Base-by-base conservation (phyloP, 2,329 filamentous ascomycete species). In the Hirsutella rhossiliensis region DNA sequence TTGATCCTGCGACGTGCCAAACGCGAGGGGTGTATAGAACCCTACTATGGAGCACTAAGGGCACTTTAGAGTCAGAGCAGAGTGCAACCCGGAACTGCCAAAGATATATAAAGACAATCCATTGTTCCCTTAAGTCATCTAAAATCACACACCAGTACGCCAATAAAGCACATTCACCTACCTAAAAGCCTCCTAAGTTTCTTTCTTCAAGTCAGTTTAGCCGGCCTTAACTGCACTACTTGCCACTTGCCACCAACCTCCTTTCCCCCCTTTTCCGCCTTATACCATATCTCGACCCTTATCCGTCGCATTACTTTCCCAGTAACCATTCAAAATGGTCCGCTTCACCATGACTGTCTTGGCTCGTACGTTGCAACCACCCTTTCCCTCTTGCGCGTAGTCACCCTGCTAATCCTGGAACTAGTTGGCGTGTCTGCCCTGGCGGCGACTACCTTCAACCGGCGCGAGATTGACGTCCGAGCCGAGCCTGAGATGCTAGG, bases 131-230 rank as follows among this genome's bases (percentile, higher is more conserved):
- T 9, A 7, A 23, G 23, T 7, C 23, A 7, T 23, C 4, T 5
- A 6, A 27, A 9, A 27, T 4, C 9, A 7, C 6, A 7, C 23
- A 9, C 2, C 23, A 27, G 23, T 9, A 27, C 23, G 23, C 23
- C n/a, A n/a, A n/a, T n/a, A n/a, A 23, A 23, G 9, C 23, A 7
- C 23, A 27, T 27, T 27, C 23, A 34, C 19, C 19, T 37, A 31
- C 30, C 11, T 31, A 15, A 45, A n/a, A 48, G 51, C 11, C 31
- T 52, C 3, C 15, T 19, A 29, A 28, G 32, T 40, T 30, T 30
- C 12, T 20, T 50, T 31, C 46, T 17, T 17, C 17, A 37, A 43
- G 43, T 38, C 20, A 5, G 42, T 51, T 20, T 40, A 42, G 32
- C 43, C 37, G 37, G 37, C 37, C 37, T 38, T 27, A 23, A 20